These are phyloP conservation scores for Gossypium laxum DNA, from an alignment of 441 rosid genomes.

Conservation along the genomic window DNA sequence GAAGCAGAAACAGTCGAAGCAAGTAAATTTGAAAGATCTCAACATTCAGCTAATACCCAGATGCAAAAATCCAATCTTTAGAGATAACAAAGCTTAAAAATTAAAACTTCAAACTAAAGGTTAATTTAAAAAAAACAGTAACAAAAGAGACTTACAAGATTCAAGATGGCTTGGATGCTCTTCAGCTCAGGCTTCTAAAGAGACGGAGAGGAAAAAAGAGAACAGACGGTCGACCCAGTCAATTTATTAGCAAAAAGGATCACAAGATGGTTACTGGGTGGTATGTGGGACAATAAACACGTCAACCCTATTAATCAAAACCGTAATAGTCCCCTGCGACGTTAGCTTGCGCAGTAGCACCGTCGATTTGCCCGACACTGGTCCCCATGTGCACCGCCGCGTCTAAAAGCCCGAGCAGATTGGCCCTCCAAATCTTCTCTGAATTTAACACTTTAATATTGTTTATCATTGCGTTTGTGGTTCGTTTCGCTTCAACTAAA, in stretches of 20 bases:
- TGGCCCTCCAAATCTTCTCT: no score
- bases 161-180: constrained; percentile 20
- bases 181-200: constrained; percentile 1
- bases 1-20: neutral
- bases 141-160: constrained; percentile 22
- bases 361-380: no score
- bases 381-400: no score
- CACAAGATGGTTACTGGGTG: constrained; percentile 4
- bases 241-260: constrained; percentile 18
- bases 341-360: no score
- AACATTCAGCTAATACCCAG: constrained; percentile 11
- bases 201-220: constrained; percentile 5
- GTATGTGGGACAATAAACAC: constrained; percentile 1
- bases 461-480: no score
- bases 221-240: neutral
- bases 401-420: no score
- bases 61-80: neutral
- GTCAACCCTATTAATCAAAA: constrained; percentile 25
- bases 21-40: constrained; percentile 4
- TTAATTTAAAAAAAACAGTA: neutral
- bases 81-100: neutral
- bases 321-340: constrained; percentile 7
- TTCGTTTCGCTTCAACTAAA: no score
- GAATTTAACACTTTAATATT: no score
- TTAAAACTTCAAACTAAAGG: neutral